A percentile compares a stretch with the other conserved stretches of the same genome.
Evolutionary conservation across 116 monocot species (phyloP).

Genomic region (Trichopus zeylanicus): DNA sequence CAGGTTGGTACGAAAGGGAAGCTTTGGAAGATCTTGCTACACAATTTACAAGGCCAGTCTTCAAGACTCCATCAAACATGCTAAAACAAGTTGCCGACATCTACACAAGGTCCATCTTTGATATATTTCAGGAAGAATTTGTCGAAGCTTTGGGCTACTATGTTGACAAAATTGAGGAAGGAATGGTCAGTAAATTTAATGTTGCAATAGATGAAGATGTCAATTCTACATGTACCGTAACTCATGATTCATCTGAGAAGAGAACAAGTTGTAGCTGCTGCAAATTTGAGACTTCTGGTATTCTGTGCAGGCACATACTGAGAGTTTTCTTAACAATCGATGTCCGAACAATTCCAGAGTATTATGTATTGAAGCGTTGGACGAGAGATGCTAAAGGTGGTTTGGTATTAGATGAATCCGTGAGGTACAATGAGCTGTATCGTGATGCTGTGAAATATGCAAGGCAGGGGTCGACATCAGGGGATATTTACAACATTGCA

Average conservation of each 20-base stretch:
- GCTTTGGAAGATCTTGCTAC: slow-evolving; percentile 54
- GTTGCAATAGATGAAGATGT: slow-evolving; percentile 50
- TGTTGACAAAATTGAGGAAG: slow-evolving; percentile 63
- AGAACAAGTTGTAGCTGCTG: slow-evolving; percentile 71
- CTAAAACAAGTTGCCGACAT: slow-evolving; percentile 66
- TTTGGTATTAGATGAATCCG: slow-evolving; percentile 48
- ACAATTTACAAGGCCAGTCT: slow-evolving; percentile 45
- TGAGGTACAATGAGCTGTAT: slow-evolving; percentile 68
- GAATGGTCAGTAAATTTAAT: slow-evolving; percentile 35
- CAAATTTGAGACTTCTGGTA: slow-evolving; percentile 74
- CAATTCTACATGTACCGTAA: slow-evolving; percentile 32
- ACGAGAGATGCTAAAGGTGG: slow-evolving; percentile 74
- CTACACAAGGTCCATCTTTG: slow-evolving; percentile 74
- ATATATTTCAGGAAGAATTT: slow-evolving; percentile 80
- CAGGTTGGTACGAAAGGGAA: slow-evolving; percentile 51
- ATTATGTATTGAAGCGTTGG: slow-evolving; percentile 85
- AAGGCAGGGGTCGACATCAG: slow-evolving; percentile 67
- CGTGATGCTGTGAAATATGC: slow-evolving; percentile 66
- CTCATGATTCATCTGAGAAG: slow-evolving; percentile 35
- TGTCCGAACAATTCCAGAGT: slow-evolving; percentile 57
- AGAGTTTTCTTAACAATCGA: slow-evolving; percentile 57
- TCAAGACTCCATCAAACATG: slow-evolving; percentile 63
- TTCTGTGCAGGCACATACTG: slow-evolving; percentile 80
- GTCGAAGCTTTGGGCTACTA: slow-evolving; percentile 62
- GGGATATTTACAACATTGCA: slow-evolving; percentile 57